These are phyloP conservation scores for Beauveria pseudobassiana DNA, from an alignment of 2,329 filamentous ascomycete species.

Conservation along the genomic window DNA sequence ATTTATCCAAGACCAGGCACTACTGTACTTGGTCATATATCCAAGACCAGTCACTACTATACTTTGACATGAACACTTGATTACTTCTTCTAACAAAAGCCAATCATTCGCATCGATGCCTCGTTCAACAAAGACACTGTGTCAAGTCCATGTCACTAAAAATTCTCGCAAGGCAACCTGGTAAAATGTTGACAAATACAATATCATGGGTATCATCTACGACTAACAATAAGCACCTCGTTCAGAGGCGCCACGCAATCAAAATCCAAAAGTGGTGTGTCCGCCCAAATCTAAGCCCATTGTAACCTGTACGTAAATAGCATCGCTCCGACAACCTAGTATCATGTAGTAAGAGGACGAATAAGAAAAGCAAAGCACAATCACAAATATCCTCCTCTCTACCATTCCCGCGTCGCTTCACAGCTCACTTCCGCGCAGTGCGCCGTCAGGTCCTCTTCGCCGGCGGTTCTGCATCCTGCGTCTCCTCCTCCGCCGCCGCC, in stretches of 20 bases:
- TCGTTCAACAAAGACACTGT: too few relatives aligned
- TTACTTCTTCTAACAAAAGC: too few relatives aligned
- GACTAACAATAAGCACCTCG: too few relatives aligned
- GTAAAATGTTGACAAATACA: neutral
- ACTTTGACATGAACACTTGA: too few relatives aligned
- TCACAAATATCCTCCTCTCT: neutral
- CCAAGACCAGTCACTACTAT: too few relatives aligned
- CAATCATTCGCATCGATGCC: too few relatives aligned
- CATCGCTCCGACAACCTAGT: neutral
- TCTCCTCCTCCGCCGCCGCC: neutral
- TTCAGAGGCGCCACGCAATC: neutral
- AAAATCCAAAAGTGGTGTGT: neutral
- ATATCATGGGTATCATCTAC: neutral
- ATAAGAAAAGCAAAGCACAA: neutral
- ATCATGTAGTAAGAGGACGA: neutral
- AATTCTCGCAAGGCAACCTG: neutral
- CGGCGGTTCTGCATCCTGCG: neutral
- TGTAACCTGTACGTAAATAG: neutral
- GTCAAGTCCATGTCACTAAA: neutral
- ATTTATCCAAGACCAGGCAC: too few relatives aligned
- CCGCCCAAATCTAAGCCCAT: neutral
- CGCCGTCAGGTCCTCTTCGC: neutral
- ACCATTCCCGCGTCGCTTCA: neutral
- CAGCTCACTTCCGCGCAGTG: neutral
- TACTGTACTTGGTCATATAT: too few relatives aligned